Percentiles rank a stretch among this genome's conserved stretches.
These are phyloP conservation scores for Pistacia integerrima DNA, from an alignment of 345 rosid species.

Conservation along the genomic window DNA sequence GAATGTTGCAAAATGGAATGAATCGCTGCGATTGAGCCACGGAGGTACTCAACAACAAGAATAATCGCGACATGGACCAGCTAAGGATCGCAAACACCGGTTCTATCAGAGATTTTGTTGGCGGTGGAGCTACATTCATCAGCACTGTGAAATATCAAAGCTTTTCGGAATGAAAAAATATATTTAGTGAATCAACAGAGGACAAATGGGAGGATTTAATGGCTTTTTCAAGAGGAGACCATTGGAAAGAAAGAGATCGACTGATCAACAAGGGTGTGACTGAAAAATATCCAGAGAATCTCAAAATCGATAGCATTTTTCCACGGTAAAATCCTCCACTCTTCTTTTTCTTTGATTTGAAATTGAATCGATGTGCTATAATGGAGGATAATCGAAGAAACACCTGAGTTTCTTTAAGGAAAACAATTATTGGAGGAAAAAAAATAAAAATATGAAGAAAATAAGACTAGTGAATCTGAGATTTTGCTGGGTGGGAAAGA, in stretches of 20 bases:
- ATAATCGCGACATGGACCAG: constrained; percentile 87
- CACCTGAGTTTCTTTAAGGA: too few relatives aligned
- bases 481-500: too few relatives aligned
- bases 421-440: too few relatives aligned
- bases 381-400: too few relatives aligned
- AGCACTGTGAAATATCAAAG: constrained; percentile 74
- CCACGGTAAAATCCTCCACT: too few relatives aligned
- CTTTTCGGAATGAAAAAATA: constrained; percentile 63
- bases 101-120: constrained; percentile 26
- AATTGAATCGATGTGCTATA: too few relatives aligned
- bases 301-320: too few relatives aligned
- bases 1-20: constrained; percentile 83
- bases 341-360: too few relatives aligned
- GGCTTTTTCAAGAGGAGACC: constrained; percentile 91
- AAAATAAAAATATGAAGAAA: too few relatives aligned
- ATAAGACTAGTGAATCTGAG: too few relatives aligned
- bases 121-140: background rate
- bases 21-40: constrained; percentile 95
- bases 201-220: constrained; percentile 68
- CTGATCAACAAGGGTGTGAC: constrained; percentile 71
- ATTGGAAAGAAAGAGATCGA: constrained; percentile 80
- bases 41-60: constrained; percentile 85
- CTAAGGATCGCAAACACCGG: constrained; percentile 68
- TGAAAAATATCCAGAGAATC: constrained; percentile 7
- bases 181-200: constrained; percentile 22